Evolutionary conservation across 2,329 filamentous ascomycete species (phyloP).

Genomic region (Claviceps purpurea): DNA sequence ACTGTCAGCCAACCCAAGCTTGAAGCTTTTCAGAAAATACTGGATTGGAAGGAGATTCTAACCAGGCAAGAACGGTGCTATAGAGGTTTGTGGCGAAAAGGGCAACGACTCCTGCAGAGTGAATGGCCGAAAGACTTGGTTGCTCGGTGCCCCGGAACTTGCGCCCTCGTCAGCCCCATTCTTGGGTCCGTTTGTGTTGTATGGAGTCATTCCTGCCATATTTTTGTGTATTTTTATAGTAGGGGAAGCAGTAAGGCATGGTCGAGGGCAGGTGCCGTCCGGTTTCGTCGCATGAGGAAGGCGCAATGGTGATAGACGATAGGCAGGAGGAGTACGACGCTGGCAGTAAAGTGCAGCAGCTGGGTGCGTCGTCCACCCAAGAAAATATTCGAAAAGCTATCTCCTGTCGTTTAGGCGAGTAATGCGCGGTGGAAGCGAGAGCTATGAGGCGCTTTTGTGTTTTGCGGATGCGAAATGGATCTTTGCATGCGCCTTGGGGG

Average conservation of each 20-base stretch:
- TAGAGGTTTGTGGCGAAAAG: conserved; percentile 71
- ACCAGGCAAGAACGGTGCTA: conserved; percentile 68
- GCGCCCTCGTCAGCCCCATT: conserved; percentile 20
- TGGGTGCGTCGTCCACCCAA: not conserved
- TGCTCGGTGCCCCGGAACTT: conserved; percentile 12
- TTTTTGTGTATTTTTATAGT: conserved; percentile 16
- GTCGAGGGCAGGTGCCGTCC: conserved; percentile 16
- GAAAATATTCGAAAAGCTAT: not conserved
- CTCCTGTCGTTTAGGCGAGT: not conserved
- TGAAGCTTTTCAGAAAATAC: not conserved
- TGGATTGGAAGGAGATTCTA: conserved; percentile 12
- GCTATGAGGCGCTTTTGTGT: not conserved
- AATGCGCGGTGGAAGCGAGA: not conserved
- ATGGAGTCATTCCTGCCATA: conserved; percentile 19
- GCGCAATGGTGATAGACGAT: conserved; percentile 4
- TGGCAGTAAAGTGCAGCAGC: not conserved
- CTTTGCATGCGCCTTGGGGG: not conserved
- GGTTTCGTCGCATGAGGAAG: conserved; percentile 15
- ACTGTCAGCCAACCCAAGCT: not conserved
- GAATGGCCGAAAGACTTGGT: conserved; percentile 32
- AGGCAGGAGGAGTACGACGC: conserved; percentile 1
- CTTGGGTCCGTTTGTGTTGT: conserved; percentile 17
- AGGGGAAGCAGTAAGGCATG: conserved; percentile 17
- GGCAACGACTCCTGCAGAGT: conserved; percentile 63
- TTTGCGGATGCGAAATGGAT: not conserved